Evolutionary conservation across 495 filamentous ascomycete genomes (phyloP).

Genomic region (Hypomontagnella submonticulosa): DNA sequence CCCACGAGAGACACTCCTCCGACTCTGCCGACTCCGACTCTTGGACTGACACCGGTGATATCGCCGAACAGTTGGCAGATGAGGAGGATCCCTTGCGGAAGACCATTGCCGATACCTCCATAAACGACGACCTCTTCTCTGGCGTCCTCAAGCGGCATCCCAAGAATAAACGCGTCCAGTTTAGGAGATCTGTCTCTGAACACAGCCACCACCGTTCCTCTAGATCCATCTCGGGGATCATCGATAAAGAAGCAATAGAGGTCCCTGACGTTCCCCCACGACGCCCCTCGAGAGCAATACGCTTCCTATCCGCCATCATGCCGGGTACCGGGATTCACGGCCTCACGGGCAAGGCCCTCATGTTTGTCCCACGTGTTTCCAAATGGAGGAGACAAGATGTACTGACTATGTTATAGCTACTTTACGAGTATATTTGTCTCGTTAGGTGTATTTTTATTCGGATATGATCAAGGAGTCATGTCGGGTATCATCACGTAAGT

Average conservation of each 20-base stretch:
- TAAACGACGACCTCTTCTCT: slow-evolving; percentile 67
- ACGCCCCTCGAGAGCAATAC: slow-evolving; percentile 70
- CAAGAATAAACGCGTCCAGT: slow-evolving; percentile 60
- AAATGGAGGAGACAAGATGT: background rate
- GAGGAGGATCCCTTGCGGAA: slow-evolving; percentile 80
- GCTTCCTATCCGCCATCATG: slow-evolving; percentile 84
- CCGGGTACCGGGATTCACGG: slow-evolving; percentile 84
- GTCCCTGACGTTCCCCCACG: slow-evolving; percentile 77
- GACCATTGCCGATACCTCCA: slow-evolving; percentile 66
- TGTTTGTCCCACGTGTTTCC: slow-evolving; percentile 67
- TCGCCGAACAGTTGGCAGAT: slow-evolving; percentile 87
- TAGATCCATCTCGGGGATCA: slow-evolving; percentile 51
- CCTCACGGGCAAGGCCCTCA: slow-evolving; percentile 91
- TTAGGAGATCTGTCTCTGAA: slow-evolving; percentile 52
- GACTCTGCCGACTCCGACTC: slow-evolving; percentile 76
- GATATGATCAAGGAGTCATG: slow-evolving; percentile 99
- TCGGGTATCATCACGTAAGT: slow-evolving; percentile 89
- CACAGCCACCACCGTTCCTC: slow-evolving; percentile 42
- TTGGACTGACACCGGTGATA: slow-evolving; percentile 93
- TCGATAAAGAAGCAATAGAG: slow-evolving; percentile 83
- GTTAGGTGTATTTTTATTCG: slow-evolving; percentile 95
- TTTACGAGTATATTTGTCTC: slow-evolving; percentile 99
- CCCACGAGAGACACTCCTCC: slow-evolving; percentile 63
- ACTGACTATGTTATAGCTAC: slow-evolving; percentile 71
- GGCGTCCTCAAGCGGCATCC: slow-evolving; percentile 56